phyloP scores from a whole-genome alignment of 441 rosid species.

The Viola pubescens region DNA sequence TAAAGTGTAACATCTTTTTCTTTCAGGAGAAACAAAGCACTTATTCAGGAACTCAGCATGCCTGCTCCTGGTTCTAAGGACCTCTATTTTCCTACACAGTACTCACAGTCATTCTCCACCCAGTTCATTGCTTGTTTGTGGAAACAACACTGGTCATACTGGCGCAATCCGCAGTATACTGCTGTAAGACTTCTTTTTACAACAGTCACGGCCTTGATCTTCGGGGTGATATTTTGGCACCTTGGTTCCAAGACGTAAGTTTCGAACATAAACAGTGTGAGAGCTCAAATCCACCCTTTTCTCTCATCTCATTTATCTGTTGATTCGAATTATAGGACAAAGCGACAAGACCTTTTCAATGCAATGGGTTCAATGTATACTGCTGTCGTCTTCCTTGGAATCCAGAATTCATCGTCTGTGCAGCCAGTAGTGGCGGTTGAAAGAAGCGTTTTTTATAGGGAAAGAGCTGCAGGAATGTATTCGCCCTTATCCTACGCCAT shows the following conservation, averaged over 20 bases:
- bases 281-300: background rate
- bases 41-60: conserved; percentile 44
- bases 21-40: conserved; percentile 60
- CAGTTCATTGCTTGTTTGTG: conserved; percentile 73
- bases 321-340: conserved; percentile 16
- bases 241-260: conserved; percentile 55
- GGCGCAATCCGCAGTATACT: conserved; percentile 74
- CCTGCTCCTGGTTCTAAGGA: conserved; percentile 59
- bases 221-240: conserved; percentile 77
- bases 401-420: conserved; percentile 50
- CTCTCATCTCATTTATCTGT: background rate
- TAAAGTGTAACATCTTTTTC: no score
- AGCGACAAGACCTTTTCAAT: conserved; percentile 46
- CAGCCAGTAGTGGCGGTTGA: conserved; percentile 59
- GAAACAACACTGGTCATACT: conserved; percentile 74
- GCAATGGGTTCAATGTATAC: conserved; percentile 68
- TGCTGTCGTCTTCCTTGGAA: conserved; percentile 54
- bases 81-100: conserved; percentile 44
- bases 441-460: conserved; percentile 58
- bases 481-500: conserved; percentile 58
- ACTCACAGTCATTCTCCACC: conserved; percentile 44
- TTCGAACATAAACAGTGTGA: background rate
- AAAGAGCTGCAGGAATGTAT: conserved; percentile 75
- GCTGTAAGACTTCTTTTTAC: conserved; percentile 64
- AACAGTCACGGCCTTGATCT: conserved; percentile 56